Conservation (phyloP, 306 rosid genomes). For the Malus sieversii region DNA sequence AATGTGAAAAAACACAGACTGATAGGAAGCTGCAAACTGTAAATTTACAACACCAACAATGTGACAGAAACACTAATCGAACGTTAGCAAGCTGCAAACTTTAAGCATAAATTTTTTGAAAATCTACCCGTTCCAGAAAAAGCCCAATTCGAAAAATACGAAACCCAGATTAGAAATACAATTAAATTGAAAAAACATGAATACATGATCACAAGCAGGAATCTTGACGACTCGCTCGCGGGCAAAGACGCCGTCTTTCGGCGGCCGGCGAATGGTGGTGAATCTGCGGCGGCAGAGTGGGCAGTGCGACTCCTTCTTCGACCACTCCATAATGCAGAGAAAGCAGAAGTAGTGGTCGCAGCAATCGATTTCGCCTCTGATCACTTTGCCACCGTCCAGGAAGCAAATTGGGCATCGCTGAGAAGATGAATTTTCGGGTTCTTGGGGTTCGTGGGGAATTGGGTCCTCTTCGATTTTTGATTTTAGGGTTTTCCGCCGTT, state of each 20-base stretch:
- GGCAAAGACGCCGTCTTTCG: constrained; percentile 27
- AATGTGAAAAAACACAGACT: no score
- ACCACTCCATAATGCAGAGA: constrained; percentile 76
- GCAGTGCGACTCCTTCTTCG: constrained; percentile 73
- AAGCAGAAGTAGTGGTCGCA: constrained; percentile 76
- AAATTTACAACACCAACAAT: not conserved
- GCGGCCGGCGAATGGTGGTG: constrained; percentile 40
- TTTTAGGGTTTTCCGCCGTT: constrained; percentile 35
- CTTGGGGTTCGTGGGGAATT: not conserved
- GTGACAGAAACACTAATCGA: not conserved
- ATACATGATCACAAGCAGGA: constrained; percentile 66
- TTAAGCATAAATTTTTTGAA: not conserved
- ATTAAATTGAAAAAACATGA: not conserved
- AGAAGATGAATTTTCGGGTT: constrained; percentile 5
- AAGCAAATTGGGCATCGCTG: constrained; percentile 57
- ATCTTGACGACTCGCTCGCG: constrained; percentile 41
- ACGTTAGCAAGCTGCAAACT: not conserved
- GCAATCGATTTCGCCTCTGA: constrained; percentile 62
- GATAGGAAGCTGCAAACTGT: not conserved
- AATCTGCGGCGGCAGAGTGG: constrained; percentile 79
- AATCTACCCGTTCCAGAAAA: not conserved
- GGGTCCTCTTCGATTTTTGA: not conserved
- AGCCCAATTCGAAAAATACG: not conserved
- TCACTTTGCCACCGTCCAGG: constrained; percentile 30
- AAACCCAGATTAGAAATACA: not conserved